These are phyloP conservation scores for Ramaria sp. DNA, from an alignment of 768 basidiomycete genomes.

Conservation along the genomic window DNA sequence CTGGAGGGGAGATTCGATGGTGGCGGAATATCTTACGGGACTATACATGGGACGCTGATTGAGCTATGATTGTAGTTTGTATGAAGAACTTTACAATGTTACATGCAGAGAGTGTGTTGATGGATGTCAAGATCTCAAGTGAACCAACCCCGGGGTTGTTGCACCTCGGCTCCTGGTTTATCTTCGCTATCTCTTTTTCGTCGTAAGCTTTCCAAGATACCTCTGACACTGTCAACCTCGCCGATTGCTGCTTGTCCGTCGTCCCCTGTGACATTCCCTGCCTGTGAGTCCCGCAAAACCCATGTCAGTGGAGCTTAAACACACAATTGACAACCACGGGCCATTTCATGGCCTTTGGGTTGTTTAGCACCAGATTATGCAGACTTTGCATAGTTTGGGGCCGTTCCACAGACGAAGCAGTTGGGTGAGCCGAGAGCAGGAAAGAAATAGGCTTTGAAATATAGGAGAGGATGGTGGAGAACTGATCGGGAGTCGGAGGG, in stretches of 20 bases:
- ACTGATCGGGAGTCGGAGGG: constrained; percentile 56
- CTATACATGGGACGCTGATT: constrained; percentile 63
- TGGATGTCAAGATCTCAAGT: constrained; percentile 17
- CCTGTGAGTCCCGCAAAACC: neutral
- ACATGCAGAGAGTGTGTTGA: neutral
- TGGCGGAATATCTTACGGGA: constrained; percentile 53
- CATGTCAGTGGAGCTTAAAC: neutral
- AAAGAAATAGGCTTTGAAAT: constrained; percentile 26
- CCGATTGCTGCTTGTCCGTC: constrained; percentile 55
- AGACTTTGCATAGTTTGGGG: constrained; percentile 36
- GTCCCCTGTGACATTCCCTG: constrained; percentile 24
- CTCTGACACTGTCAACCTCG: constrained; percentile 56
- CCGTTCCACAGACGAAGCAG: constrained; percentile 25
- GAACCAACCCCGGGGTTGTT: constrained; percentile 48
- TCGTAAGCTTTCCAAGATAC: constrained; percentile 53
- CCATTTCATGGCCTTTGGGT: constrained; percentile 60
- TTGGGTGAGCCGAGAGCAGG: constrained; percentile 57
- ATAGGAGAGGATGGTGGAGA: constrained; percentile 56
- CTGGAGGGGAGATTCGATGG: constrained; percentile 55
- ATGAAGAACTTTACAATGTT: too few relatives aligned
- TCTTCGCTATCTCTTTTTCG: constrained; percentile 56
- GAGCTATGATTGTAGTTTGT: too few relatives aligned
- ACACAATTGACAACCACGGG: constrained; percentile 68
- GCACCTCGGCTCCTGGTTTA: constrained; percentile 18
- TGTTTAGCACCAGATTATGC: constrained; percentile 37